Evolutionary conservation across 257 asterid species (phyloP).

Genomic region (Henckelia pumila): DNA sequence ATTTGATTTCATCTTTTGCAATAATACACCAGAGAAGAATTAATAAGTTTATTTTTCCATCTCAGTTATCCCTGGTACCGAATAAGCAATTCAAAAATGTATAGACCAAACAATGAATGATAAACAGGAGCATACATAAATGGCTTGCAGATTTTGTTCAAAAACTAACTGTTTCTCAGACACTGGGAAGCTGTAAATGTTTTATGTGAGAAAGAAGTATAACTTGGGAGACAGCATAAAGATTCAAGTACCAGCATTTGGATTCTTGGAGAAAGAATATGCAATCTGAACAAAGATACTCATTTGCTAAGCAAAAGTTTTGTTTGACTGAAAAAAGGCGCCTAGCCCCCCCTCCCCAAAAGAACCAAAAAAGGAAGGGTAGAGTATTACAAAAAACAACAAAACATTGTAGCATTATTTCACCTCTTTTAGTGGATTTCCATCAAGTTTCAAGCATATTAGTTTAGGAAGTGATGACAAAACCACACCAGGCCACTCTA

Average conservation of each 20-base stretch:
- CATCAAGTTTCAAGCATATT: constrained; percentile 85
- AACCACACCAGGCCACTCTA: constrained; percentile 78
- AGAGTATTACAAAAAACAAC: neutral
- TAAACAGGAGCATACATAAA: constrained; percentile 8
- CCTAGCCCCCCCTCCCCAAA: neutral
- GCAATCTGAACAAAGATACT: constrained; percentile 16
- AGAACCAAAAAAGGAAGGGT: constrained; percentile 1
- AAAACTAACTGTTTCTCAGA: neutral
- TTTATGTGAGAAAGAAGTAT: constrained; percentile 9
- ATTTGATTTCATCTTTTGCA: constrained; percentile 9
- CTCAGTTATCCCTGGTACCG: neutral
- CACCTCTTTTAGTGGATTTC: constrained; percentile 78
- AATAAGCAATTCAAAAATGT: neutral
- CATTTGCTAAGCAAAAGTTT: neutral
- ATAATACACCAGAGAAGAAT: constrained; percentile 10
- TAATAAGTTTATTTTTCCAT: constrained; percentile 5
- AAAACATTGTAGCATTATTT: constrained; percentile 18
- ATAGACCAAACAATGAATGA: constrained; percentile 17
- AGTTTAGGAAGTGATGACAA: constrained; percentile 69
- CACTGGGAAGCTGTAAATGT: constrained; percentile 3
- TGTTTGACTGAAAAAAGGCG: neutral
- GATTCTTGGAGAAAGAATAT: constrained; percentile 7
- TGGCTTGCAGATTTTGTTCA: neutral
- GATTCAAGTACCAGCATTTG: constrained; percentile 11
- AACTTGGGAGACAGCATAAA: neutral